Evolutionary conservation across 306 rosid species (phyloP), one percentile per base, ranked within the genome.

Genomic region (Lupinus albus): DNA sequence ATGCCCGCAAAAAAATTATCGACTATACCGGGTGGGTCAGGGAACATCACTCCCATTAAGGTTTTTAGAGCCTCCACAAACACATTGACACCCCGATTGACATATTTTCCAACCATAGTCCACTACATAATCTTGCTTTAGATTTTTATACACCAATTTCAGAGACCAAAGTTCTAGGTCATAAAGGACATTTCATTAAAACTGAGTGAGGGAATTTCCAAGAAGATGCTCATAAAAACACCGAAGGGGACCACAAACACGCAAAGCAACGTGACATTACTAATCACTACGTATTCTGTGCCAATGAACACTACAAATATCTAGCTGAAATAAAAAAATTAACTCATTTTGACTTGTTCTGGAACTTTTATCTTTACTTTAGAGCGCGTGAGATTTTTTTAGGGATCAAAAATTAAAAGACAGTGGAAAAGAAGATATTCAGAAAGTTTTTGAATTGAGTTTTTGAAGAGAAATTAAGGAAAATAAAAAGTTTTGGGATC

Each of bases 221-320:
- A n/a, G 38, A 30, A 57, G 51, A 30, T 3, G 30, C 58, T 12
- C 16, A 60, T 4, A 77, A 77, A 80, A 71, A 71, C 78, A 75
- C 57, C 66, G 6, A 38, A 15, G 69, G 76, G 81, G 77, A 71
- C 81, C 81, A 57, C 78, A 28, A 77, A 49, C 44, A 4, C 33
- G 10, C 69, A 11, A 32, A 42, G 47, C 12, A 42, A 55, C 44
- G 20, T 52, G 25, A 57, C 21, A 45, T 65, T 72, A 75, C 28
- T 71, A 25, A 45, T 65, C 75, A 75, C 28, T 71, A 25, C 30
- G 66, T 10, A 46, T 53, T 58, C 54, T 61, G 7, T 73, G 7
- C 73, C 67, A 30, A 61, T 46, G 59, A 58, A 46, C 56, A 60
- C 68, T 48, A 61, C 71, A 76, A 71, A 59, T 71, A 68, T 58